A percentile compares a stretch with the other conserved stretches of the same genome.
These are phyloP conservation scores for Lanmaoa rubissima DNA, from an alignment of 768 basidiomycete genomes.

Conservation along the genomic window DNA sequence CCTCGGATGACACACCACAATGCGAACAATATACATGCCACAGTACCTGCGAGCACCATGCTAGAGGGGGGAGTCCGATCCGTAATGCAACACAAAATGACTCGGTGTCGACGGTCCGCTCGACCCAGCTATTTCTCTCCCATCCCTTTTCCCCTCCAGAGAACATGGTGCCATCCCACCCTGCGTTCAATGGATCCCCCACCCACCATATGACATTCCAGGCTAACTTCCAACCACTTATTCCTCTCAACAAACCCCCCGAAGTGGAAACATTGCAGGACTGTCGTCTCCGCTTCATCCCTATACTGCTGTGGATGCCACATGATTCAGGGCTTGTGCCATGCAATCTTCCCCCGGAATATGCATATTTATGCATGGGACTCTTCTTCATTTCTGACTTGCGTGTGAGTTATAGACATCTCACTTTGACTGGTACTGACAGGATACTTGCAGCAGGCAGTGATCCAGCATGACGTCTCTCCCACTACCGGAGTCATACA, in stretches of 20 bases:
- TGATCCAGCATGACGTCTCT: neutral
- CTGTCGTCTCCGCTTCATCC: slow-evolving; percentile 36
- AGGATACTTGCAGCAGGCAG: slow-evolving; percentile 15
- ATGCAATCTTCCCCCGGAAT: slow-evolving; percentile 33
- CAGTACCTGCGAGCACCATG: neutral
- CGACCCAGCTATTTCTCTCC: neutral
- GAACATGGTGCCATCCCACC: neutral
- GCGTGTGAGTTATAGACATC: slow-evolving; percentile 29
- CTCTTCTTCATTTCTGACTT: slow-evolving; percentile 44
- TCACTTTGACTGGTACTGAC: neutral
- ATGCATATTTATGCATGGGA: slow-evolving; percentile 44
- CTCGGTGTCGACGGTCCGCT: neutral
- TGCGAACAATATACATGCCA: neutral
- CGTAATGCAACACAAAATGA: neutral
- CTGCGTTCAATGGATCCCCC: neutral
- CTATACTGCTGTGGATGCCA: slow-evolving; percentile 42
- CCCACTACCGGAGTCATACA: slow-evolving; percentile 4
- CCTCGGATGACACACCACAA: neutral
- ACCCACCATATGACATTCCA: neutral
- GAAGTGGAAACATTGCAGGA: slow-evolving; percentile 45
- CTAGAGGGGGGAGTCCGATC: neutral
- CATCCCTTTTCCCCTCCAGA: neutral
- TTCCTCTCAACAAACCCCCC: slow-evolving; percentile 35
- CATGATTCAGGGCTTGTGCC: slow-evolving; percentile 30
- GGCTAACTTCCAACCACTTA: neutral